Percentiles rank a stretch among this genome's conserved stretches.
phyloP scores from a whole-genome alignment of 352 stramenopile genomes.

The Globisporangium spinosum region DNA sequence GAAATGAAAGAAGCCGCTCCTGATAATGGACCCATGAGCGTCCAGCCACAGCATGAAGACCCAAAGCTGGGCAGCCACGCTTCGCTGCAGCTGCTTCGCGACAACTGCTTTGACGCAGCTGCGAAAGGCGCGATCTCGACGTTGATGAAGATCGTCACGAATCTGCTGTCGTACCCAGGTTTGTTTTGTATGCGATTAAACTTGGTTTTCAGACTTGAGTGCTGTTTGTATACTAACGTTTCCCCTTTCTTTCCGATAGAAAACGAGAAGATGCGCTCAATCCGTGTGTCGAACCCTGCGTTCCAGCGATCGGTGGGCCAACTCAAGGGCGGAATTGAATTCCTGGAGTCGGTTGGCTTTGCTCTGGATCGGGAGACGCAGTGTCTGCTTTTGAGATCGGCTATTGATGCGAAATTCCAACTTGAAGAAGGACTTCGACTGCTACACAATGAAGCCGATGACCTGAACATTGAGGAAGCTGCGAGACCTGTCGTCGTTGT shows the following conservation, averaged over 20 bases:
- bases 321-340: slow-evolving; percentile 66
- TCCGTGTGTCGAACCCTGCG: slow-evolving; percentile 68
- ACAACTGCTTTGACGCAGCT: slow-evolving; percentile 74
- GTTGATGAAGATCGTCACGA: slow-evolving; percentile 85
- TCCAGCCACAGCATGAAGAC: background rate
- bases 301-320: slow-evolving; percentile 71
- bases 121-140: slow-evolving; percentile 57
- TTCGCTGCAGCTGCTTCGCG: slow-evolving; percentile 64
- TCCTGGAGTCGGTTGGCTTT: slow-evolving; percentile 70
- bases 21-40: background rate
- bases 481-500: slow-evolving; percentile 46
- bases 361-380: slow-evolving; percentile 40
- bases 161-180: slow-evolving; percentile 81
- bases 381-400: slow-evolving; percentile 35
- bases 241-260: slow-evolving; percentile 28
- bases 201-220: background rate
- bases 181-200: background rate
- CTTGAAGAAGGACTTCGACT: slow-evolving; percentile 55
- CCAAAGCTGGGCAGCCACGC: slow-evolving; percentile 45
- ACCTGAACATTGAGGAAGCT: slow-evolving; percentile 53
- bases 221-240: background rate
- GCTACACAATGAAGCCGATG: slow-evolving; percentile 73
- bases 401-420: slow-evolving; percentile 21
- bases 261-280: slow-evolving; percentile 80
- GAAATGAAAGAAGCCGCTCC: slow-evolving; percentile 42